These are phyloP conservation scores for Phytophthora pistaciae DNA, from an alignment of 352 stramenopile species.

Conservation along the genomic window DNA sequence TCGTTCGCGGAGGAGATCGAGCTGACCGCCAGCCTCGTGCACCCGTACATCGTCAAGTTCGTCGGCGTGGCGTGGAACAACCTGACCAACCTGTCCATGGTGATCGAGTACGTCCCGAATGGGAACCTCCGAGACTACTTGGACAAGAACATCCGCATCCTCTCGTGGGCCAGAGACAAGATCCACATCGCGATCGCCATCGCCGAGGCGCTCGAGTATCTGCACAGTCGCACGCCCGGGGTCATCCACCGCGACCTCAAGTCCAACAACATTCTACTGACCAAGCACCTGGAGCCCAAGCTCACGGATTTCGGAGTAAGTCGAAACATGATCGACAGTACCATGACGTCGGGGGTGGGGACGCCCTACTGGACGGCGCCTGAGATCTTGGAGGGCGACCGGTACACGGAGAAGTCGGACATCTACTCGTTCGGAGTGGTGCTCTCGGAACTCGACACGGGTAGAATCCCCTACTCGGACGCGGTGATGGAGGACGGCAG, in stretches of 20 bases:
- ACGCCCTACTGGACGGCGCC: slow-evolving; percentile 87
- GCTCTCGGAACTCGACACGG: slow-evolving; percentile 52
- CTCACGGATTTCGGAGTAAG: slow-evolving; percentile 88
- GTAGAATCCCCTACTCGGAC: slow-evolving; percentile 42
- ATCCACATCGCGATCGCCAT: slow-evolving; percentile 48
- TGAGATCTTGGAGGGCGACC: slow-evolving; percentile 67
- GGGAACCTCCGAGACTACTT: slow-evolving; percentile 37
- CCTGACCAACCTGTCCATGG: slow-evolving; percentile 42
- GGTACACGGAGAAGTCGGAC: slow-evolving; percentile 66
- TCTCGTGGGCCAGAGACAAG: slow-evolving; percentile 47
- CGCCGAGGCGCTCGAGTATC: slow-evolving; percentile 40
- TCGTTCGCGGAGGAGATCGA: slow-evolving; percentile 64
- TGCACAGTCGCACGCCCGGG: slow-evolving; percentile 30
- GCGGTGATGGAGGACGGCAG: slow-evolving; percentile 15
- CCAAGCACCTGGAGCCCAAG: slow-evolving; percentile 65
- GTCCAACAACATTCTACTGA: slow-evolving; percentile 77
- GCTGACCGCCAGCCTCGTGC: slow-evolving; percentile 51
- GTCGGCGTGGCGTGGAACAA: slow-evolving; percentile 63
- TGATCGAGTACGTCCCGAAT: slow-evolving; percentile 36
- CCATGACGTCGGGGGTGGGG: slow-evolving; percentile 73
- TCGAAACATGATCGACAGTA: slow-evolving; percentile 24
- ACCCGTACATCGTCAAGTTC: slow-evolving; percentile 61
- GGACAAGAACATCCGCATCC: slow-evolving; percentile 10
- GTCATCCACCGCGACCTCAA: slow-evolving; percentile 51
- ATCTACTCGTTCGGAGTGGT: slow-evolving; percentile 81